Evolutionary conservation across 2,329 filamentous ascomycete species (phyloP).

Genomic region (Ilyonectria destructans): DNA sequence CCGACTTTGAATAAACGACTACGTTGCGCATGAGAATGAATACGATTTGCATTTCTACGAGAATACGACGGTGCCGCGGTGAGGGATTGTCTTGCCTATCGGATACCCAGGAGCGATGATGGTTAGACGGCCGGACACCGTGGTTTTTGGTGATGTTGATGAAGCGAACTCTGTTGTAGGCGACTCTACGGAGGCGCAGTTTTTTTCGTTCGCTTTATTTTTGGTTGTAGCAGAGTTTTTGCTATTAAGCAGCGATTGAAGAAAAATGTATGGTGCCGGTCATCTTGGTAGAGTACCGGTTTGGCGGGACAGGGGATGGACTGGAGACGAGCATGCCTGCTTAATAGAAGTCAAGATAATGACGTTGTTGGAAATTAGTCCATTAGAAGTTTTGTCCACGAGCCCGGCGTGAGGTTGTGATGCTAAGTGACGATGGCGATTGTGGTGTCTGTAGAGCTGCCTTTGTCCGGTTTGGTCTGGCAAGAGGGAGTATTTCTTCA

Average conservation of each 20-base stretch:
- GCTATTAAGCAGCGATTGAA: constrained; percentile 41
- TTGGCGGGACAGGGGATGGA: constrained; percentile 34
- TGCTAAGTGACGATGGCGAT: background rate
- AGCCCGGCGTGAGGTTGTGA: background rate
- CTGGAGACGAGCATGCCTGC: constrained; percentile 39
- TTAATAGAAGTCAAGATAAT: constrained; percentile 47
- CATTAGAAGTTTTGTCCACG: constrained; percentile 3
- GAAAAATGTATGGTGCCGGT: constrained; percentile 40
- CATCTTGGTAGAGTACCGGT: constrained; percentile 39
- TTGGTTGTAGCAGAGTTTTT: constrained; percentile 40
- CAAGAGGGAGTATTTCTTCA: background rate
- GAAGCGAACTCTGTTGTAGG: constrained; percentile 36
- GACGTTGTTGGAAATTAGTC: constrained; percentile 34
- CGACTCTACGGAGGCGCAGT: constrained; percentile 28
- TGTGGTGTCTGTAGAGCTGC: background rate
- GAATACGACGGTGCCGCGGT: constrained; percentile 46
- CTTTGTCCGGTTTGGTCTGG: background rate
- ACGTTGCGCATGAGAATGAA: constrained; percentile 38
- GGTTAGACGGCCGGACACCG: constrained; percentile 46
- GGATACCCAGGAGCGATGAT: constrained; percentile 49
- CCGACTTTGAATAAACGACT: constrained; percentile 81
- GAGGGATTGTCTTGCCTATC: constrained; percentile 49
- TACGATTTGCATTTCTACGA: constrained; percentile 44
- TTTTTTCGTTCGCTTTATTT: constrained; percentile 39
- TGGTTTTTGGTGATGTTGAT: constrained; percentile 40